Evolutionary conservation across 352 stramenopile genomes (phyloP).

Genomic region (Thalassiosira hispida): DNA sequence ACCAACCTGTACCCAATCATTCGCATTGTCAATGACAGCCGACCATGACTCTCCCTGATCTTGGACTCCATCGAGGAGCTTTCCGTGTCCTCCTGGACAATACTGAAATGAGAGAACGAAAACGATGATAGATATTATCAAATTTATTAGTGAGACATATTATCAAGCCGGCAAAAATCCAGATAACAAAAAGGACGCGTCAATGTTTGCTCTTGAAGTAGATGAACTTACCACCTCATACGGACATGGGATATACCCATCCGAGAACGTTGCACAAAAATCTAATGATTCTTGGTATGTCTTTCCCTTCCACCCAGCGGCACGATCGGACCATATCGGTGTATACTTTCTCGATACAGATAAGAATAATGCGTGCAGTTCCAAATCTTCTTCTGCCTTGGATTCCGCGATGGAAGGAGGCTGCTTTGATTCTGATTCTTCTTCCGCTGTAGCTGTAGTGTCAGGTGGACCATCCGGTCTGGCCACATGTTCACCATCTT

Average conservation of each 20-base stretch:
- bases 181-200: background rate
- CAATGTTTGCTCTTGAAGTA: background rate
- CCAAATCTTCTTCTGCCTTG: conserved; percentile 8
- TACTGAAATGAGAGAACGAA: background rate
- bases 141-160: background rate
- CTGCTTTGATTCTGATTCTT: background rate
- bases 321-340: conserved; percentile 37
- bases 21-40: conserved; percentile 22
- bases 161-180: background rate
- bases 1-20: conserved; percentile 26
- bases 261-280: conserved; percentile 18
- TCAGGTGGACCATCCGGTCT: conserved; percentile 5
- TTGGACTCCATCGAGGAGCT: conserved; percentile 13
- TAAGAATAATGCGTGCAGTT: conserved; percentile 20
- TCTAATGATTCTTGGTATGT: conserved; percentile 22
- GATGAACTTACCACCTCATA: conserved; percentile 1
- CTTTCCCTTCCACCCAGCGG: background rate
- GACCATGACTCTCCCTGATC: conserved; percentile 21
- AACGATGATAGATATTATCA: background rate
- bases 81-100: conserved; percentile 17
- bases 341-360: conserved; percentile 34
- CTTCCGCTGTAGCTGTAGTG: background rate
- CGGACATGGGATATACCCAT: conserved; percentile 12
- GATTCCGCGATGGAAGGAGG: background rate
- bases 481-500: conserved; percentile 6